These are phyloP conservation scores for Spinacia oleracea DNA, from an alignment of 179 eudicot genomes.

Conservation along the genomic window DNA sequence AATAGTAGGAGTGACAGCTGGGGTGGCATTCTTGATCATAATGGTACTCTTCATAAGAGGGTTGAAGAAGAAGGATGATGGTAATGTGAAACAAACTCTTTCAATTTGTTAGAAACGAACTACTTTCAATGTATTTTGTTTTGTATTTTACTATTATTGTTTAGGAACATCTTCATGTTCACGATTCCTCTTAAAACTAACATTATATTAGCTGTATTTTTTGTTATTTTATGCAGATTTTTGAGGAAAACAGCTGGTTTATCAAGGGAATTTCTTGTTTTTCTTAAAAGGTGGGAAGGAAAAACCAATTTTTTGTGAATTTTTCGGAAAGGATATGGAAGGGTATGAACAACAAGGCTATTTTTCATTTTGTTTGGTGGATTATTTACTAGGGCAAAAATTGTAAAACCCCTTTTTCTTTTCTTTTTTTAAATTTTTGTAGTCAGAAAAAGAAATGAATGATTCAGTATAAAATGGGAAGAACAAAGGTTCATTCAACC, in stretches of 20 bases:
- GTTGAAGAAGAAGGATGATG: conserved; percentile 77
- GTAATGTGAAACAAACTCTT: conserved; percentile 39
- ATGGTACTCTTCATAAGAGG: conserved; percentile 61
- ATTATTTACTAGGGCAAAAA: conserved; percentile 11
- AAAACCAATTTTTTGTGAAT: conserved; percentile 22
- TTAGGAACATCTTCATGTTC: conserved; percentile 1
- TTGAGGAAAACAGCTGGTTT: conserved; percentile 43
- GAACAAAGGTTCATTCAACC: conserved; percentile 17
- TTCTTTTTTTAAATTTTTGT: too few species aligned
- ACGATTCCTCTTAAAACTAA: neutral
- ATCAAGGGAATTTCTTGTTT: conserved; percentile 18
- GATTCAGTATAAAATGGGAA: conserved; percentile 28
- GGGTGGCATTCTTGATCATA: conserved; percentile 77
- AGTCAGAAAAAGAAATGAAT: conserved; percentile 18
- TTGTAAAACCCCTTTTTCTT: conserved; percentile 19
- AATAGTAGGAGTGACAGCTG: conserved; percentile 87
- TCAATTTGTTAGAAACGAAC: neutral
- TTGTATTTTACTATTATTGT: conserved; percentile 5
- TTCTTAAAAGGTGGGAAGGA: conserved; percentile 29
- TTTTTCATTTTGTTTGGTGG: conserved; percentile 14
- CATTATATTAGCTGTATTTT: conserved; percentile 16
- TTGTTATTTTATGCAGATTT: conserved; percentile 56
- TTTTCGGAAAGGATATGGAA: conserved; percentile 17
- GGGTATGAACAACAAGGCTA: neutral
- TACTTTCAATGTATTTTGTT: neutral